These are phyloP conservation scores for Strobilomyces echinocephalus DNA, from an alignment of 768 basidiomycete genomes.

Conservation along the genomic window DNA sequence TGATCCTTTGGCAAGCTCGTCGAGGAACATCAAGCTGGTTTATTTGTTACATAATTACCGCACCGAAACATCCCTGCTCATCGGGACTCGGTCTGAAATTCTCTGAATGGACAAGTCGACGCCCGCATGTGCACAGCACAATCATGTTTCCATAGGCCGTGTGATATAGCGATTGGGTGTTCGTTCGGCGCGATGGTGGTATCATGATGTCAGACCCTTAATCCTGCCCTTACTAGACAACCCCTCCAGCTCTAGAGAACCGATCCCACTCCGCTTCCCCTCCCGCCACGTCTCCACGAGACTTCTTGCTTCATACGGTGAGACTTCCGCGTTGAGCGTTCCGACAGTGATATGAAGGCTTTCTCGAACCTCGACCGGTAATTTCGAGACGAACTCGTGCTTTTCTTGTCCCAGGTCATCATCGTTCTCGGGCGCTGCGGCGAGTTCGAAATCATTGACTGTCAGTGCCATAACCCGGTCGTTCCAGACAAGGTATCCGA, in stretches of 20 bases:
- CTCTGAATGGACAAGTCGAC: too few species aligned
- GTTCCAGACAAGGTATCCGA: conserved; percentile 70
- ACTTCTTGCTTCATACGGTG: conserved; percentile 63
- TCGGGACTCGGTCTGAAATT: too few species aligned
- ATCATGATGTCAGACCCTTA: conserved; percentile 19
- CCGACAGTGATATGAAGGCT: conserved; percentile 87
- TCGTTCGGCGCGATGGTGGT: background rate
- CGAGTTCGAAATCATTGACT: conserved; percentile 53
- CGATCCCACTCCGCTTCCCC: conserved; percentile 29
- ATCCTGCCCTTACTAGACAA: conserved; percentile 29
- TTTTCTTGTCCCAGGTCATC: conserved; percentile 34
- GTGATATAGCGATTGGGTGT: too few species aligned
- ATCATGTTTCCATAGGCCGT: too few species aligned
- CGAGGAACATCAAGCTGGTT: too few species aligned
- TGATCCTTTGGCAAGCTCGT: too few species aligned
- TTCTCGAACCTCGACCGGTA: conserved; percentile 44
- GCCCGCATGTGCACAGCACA: too few species aligned
- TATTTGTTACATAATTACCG: too few species aligned
- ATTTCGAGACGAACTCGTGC: conserved; percentile 40
- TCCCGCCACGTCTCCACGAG: conserved; percentile 55
- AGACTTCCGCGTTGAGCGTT: conserved; percentile 47
- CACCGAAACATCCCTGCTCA: too few species aligned
- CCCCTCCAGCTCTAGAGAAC: conserved; percentile 27
- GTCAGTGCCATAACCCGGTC: conserved; percentile 75
- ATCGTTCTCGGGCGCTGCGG: conserved; percentile 26